Evolutionary conservation across 768 basidiomycete species (phyloP), one percentile per base, ranked within the genome.

Genomic region (Suillus bovinus): DNA sequence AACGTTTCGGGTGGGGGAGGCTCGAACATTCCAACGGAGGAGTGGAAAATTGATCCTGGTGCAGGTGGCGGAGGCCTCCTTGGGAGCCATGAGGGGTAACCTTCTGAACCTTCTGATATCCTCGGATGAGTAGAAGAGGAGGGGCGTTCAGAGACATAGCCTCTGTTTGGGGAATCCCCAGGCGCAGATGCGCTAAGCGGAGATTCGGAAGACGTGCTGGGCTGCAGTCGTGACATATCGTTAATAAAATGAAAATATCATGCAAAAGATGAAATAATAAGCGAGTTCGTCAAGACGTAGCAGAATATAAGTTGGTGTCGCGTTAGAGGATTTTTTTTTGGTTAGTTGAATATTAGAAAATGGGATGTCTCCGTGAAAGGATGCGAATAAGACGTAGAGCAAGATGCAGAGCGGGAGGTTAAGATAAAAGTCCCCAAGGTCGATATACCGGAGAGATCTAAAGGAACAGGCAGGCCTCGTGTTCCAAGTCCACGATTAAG

Each of bases 81-180:
- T 20, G 92, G 92, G 1, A 94, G 86, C 92, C 92, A 94, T 27
- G 89, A 87, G 3, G 92, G 92, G 71, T 94, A 94, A 16, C 87
- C 87, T 66, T 90, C 89, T 20, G 82, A 82, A 58, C 74, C 67
- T 67, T 84, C 82, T 58, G 74, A 77, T 2, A 61, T 38, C 61
- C 74, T 69, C 10, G 74, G 72, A 17, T 74, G 73, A 57, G 75
- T 69, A 1, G 76, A 76, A 44, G 76, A 71, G 14, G 74, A 77
- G 0, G 76, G 76, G 4, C 69, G 75, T 27, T 75, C 74, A 59
- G 75, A 75, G 36, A 72, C 63, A 55, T 74, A 69, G 24, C 61
- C 74, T 14, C 66, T 70, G 58, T 74, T 72, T n/a, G 65, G 72
- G 24, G 67, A 66, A 36, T 60, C 61, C 7, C 65, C 68, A 16